phyloP scores from a whole-genome alignment of 2,329 filamentous ascomycete genomes.

The Ploettnerulaceae sp. region DNA sequence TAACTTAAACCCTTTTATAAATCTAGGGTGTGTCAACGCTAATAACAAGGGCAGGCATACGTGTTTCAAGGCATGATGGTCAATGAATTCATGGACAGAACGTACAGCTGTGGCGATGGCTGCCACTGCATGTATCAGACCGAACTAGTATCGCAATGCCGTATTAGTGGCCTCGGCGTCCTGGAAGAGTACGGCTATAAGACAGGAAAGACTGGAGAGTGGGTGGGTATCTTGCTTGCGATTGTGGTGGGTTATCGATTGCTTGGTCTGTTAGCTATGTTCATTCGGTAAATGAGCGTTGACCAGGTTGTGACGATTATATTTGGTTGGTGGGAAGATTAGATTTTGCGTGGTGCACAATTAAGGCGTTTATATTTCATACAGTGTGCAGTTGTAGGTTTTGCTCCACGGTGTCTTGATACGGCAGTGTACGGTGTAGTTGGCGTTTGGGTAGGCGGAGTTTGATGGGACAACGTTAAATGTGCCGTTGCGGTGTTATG shows the following conservation, averaged over 20 bases:
- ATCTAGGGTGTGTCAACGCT: background rate
- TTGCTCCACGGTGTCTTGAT: background rate
- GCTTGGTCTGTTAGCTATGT: slow-evolving; percentile 60
- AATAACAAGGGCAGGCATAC: slow-evolving; percentile 44
- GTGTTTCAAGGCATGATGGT: slow-evolving; percentile 94
- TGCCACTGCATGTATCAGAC: slow-evolving; percentile 65
- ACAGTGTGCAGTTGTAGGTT: background rate
- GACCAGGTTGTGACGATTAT: background rate
- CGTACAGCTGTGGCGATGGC: slow-evolving; percentile 51
- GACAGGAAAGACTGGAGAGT: slow-evolving; percentile 57
- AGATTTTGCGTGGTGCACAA: no score
- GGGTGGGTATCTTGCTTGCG: slow-evolving; percentile 71
- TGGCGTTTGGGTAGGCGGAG: background rate
- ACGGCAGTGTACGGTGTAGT: background rate
- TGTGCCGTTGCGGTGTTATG: background rate
- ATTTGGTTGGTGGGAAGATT: no score
- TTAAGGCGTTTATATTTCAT: no score
- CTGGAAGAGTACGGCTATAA: slow-evolving; percentile 65
- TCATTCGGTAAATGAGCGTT: slow-evolving; percentile 30
- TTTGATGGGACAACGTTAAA: background rate
- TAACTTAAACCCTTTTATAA: slow-evolving; percentile 18
- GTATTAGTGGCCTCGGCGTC: slow-evolving; percentile 67
- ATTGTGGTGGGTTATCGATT: slow-evolving; percentile 72
- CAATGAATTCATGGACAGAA: slow-evolving; percentile 68
- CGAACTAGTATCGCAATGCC: slow-evolving; percentile 56